These are phyloP conservation scores for Alternaria burnsii DNA, from an alignment of 2,329 filamentous ascomycete genomes.

Conservation along the genomic window DNA sequence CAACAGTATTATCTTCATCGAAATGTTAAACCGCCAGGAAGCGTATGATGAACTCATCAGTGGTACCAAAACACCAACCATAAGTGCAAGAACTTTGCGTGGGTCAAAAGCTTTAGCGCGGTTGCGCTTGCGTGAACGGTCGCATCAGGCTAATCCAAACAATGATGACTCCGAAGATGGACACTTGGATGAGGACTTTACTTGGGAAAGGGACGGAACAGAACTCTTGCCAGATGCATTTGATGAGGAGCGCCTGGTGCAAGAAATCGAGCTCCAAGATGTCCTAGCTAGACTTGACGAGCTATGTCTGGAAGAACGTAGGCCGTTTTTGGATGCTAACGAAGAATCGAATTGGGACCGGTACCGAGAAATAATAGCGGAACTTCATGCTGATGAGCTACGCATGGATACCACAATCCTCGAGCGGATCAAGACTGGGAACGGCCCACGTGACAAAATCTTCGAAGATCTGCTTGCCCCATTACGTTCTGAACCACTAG, in stretches of 20 bases:
- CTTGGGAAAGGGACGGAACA: not conserved
- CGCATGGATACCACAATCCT: slow-evolving; percentile 24
- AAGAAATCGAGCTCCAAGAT: not conserved
- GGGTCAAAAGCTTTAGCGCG: not conserved
- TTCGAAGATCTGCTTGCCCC: slow-evolving; percentile 32
- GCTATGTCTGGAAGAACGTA: not conserved
- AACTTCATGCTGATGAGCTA: not conserved
- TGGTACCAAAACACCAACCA: not conserved
- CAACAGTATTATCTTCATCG: not conserved
- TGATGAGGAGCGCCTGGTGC: not conserved
- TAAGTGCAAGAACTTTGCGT: not conserved
- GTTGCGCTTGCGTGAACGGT: not conserved
- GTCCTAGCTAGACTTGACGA: not conserved
- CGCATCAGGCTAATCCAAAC: not conserved
- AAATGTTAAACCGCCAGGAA: not conserved
- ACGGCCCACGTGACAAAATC: slow-evolving; percentile 16
- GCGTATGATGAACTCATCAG: not conserved
- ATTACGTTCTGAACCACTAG: slow-evolving; percentile 6
- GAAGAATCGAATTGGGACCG: not conserved
- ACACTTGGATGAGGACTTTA: not conserved
- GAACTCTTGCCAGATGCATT: not conserved
- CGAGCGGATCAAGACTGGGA: slow-evolving; percentile 22
- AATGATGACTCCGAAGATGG: not conserved
- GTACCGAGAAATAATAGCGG: not conserved
- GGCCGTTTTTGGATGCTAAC: not conserved